A percentile compares a stretch with the other conserved stretches of the same genome.
Evolutionary conservation across 371 early-diverging fungal genomes (phyloP).

Genomic region (Polyrhizophydium stewartii): DNA sequence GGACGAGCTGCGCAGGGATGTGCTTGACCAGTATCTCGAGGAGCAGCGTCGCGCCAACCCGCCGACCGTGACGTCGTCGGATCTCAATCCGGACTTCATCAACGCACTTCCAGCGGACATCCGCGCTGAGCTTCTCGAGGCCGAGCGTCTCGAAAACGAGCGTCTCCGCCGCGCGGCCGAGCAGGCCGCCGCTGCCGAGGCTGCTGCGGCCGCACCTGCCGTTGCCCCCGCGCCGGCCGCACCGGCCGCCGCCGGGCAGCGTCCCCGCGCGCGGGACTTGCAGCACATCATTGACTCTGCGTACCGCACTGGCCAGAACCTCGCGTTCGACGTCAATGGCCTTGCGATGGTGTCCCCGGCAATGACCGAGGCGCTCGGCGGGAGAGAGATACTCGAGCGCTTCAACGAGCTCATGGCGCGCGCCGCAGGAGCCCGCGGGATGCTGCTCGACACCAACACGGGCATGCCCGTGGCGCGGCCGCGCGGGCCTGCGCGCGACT

Average conservation of each 20-base stretch:
- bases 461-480: background rate
- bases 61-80: conserved; percentile 31
- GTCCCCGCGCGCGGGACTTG: background rate
- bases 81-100: conserved; percentile 70
- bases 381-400: background rate
- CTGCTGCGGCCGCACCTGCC: conserved; percentile 5
- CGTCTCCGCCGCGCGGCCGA: conserved; percentile 4
- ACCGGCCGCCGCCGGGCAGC: conserved; percentile 11
- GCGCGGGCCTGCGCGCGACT: conserved; percentile 34
- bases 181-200: background rate
- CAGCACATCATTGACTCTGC: no score
- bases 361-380: background rate
- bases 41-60: conserved; percentile 35
- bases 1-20: conserved; percentile 90
- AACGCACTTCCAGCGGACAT: conserved; percentile 77
- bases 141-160: conserved; percentile 59
- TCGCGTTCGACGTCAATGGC: background rate
- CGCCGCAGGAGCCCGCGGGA: background rate
- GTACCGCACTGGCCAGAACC: background rate
- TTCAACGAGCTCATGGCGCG: background rate
- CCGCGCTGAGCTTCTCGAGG: conserved; percentile 68
- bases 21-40: conserved; percentile 72
- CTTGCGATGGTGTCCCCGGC: background rate
- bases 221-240: conserved; percentile 17
- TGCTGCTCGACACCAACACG: background rate